Base-by-base conservation (phyloP, 768 basidiomycete species). In the Mycena filopes region DNA sequence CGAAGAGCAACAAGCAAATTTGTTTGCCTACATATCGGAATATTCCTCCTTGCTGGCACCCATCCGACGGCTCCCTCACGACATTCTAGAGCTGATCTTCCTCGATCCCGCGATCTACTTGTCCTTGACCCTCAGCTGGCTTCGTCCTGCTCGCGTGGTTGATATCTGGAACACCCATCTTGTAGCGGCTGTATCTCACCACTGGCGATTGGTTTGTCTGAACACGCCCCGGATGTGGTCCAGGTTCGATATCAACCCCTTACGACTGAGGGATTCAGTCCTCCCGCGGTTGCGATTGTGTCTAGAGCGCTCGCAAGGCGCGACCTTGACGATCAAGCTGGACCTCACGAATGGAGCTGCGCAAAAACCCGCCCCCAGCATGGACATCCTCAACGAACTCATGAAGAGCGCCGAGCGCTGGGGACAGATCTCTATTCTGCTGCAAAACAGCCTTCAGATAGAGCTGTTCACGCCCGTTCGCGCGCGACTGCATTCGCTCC, bases 21-120 rank as follows among this genome's bases (percentile, higher is more conserved):
- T 26, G 25, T 57, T 23, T 33, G 31, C n/a, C 36, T 53, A 51
- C 20, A 26, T 60, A 25, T 29, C 59, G 2, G 40, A 60, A 25
- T 60, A 53, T n/a, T 60, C 59, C 9, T 61, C 60, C 31, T 42
- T 61, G 7, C 60, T 61, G 15, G n/a, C 60, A 9, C 60, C 60
- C 1, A 53, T 61, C 28, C 60, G 60, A 16, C 50, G 15, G 20
- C 28, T 54, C 6, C 29, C 50, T 4, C 26, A 26, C 40, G 60
- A 61, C 4, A 50, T 61, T 33, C 10, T 61, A 12, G 41, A 29
- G 13, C 7, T 23, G 9, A 61, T 61, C 13, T 46, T 54, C 26
- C 18, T 61, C 31, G 29, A 61, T 20, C 50, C 50, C 4, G 28
- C 23, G 4, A 45, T 61, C 23, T 50, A 61, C 51, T n/a, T 28